These are phyloP conservation scores for Fraxinus greggii DNA, from an alignment of 305 asterid genomes.

Conservation along the genomic window DNA sequence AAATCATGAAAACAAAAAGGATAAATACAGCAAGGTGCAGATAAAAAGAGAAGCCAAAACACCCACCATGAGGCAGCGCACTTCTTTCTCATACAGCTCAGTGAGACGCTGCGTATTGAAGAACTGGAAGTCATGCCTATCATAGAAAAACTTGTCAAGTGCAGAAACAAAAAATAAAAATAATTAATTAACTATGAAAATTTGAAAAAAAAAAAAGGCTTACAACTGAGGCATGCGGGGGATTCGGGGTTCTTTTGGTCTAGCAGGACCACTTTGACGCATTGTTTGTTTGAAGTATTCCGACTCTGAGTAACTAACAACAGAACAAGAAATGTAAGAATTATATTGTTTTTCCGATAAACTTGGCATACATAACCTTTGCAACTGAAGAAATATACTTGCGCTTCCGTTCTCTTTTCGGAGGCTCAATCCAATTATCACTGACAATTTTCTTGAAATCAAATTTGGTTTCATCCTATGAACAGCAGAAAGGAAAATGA, in stretches of 20 bases:
- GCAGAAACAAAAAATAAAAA: conserved; percentile 9
- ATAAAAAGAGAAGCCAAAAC: conserved; percentile 17
- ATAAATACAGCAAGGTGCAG: background rate
- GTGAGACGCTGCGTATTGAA: conserved; percentile 91
- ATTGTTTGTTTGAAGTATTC: conserved; percentile 99
- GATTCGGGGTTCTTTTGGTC: conserved; percentile 93
- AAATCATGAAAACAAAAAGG: conserved; percentile 18
- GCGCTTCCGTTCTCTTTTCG: conserved; percentile 94
- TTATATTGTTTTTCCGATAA: background rate
- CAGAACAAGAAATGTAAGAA: background rate
- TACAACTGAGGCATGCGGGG: conserved; percentile 99
- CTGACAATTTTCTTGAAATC: conserved; percentile 95
- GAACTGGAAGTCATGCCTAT: conserved; percentile 99
- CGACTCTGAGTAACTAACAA: conserved; percentile 82
- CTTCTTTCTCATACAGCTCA: conserved; percentile 98
- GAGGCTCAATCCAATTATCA: conserved; percentile 92
- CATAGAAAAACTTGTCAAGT: conserved; percentile 25
- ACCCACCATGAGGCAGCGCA: conserved; percentile 91
- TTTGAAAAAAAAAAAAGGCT: conserved; percentile 23
- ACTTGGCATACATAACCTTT: conserved; percentile 7
- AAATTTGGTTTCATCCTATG: conserved; percentile 77
- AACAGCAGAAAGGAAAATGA: conserved; percentile 23
- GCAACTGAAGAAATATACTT: conserved; percentile 57
- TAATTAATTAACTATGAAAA: background rate
- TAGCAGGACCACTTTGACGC: conserved; percentile 96